Conservation (phyloP, 1,139 yeast genomes). For the Hyphopichia khmerensis region DNA sequence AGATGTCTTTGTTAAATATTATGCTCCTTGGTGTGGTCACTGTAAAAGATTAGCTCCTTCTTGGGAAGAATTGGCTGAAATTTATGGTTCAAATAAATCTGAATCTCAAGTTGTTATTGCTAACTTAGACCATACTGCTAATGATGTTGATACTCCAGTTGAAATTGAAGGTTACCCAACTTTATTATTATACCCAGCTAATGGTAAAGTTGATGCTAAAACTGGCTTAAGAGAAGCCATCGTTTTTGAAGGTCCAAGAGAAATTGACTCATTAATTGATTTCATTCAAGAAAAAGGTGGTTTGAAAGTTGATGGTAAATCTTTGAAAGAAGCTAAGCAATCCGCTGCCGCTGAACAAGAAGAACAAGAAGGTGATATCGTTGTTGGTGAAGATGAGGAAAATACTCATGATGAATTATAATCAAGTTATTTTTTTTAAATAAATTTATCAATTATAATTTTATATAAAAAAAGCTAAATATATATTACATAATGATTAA, state of each 20-base stretch:
- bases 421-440: slow-evolving; percentile 7
- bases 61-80: slow-evolving; percentile 81
- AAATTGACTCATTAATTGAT: slow-evolving; percentile 64
- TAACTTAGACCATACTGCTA: slow-evolving; percentile 83
- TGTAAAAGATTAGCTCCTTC: slow-evolving; percentile 94
- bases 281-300: slow-evolving; percentile 71
- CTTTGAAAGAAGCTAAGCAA: slow-evolving; percentile 24
- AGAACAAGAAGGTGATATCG: slow-evolving; percentile 23
- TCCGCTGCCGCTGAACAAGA: slow-evolving; percentile 31
- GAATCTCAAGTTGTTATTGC: slow-evolving; percentile 67
- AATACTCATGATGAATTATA: slow-evolving; percentile 47
- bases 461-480: background rate
- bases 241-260: slow-evolving; percentile 69
- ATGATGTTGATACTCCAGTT: slow-evolving; percentile 71
- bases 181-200: slow-evolving; percentile 84
- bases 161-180: slow-evolving; percentile 93
- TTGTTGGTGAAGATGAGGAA: slow-evolving; percentile 18
- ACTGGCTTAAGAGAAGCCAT: slow-evolving; percentile 63
- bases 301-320: slow-evolving; percentile 53
- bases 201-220: slow-evolving; percentile 64
- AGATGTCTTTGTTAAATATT: slow-evolving; percentile 91
- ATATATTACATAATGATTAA: slow-evolving; percentile 1
- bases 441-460: background rate
- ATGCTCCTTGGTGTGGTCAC: slow-evolving; percentile 99
- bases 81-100: slow-evolving; percentile 52